Percentiles rank a stretch among this genome's conserved stretches.
phyloP scores from a whole-genome alignment of 352 stramenopile species.

The Phytopythium delawarense region DNA sequence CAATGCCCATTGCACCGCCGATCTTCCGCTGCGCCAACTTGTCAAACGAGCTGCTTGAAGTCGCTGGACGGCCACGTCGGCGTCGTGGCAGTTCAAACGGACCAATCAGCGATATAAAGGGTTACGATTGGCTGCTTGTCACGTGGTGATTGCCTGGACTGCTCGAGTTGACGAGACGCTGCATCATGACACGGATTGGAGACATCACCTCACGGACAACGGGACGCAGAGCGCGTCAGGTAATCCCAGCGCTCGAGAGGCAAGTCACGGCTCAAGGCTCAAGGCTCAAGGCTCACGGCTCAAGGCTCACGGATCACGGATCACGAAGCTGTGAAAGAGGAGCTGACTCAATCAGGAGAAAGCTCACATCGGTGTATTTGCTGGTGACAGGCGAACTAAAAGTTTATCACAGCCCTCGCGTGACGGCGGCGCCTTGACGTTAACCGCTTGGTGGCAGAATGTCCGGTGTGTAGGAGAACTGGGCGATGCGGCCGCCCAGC shows the following conservation, averaged over 20 bases:
- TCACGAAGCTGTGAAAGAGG: neutral
- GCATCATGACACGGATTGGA: too few species aligned
- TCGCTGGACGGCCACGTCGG: neutral
- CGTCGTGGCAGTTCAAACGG: neutral
- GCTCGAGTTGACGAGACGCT: slow-evolving; percentile 1
- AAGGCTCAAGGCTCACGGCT: neutral
- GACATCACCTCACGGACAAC: neutral
- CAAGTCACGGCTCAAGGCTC: neutral
- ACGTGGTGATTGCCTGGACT: neutral
- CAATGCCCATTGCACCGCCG: neutral
- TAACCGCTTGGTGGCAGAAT: neutral
- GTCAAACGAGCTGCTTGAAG: slow-evolving; percentile 5
- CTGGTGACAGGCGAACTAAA: too few species aligned
- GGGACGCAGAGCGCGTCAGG: neutral
- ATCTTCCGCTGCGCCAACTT: neutral
- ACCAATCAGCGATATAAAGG: neutral
- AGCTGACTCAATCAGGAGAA: too few species aligned
- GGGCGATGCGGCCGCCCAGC: neutral
- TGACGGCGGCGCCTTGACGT: neutral
- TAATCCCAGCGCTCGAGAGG: neutral
- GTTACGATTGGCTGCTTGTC: neutral
- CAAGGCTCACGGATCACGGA: too few species aligned
- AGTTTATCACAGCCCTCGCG: too few species aligned
- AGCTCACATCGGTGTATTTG: too few species aligned
- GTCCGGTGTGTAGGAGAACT: neutral